Conservation (phyloP, 2,329 filamentous ascomycete genomes). For the Chaetothyriales sp. region DNA sequence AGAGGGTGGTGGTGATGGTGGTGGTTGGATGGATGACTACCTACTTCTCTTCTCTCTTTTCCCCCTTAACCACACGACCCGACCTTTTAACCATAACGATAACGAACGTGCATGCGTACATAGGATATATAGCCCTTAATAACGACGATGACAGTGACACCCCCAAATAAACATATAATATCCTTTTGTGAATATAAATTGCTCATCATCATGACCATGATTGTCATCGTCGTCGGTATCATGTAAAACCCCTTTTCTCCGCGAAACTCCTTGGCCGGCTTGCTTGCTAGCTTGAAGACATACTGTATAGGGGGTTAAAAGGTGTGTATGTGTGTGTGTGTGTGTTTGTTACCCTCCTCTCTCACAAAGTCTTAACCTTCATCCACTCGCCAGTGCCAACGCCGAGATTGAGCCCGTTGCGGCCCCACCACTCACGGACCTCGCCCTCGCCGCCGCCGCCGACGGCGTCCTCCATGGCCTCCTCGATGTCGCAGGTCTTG, state of each 20-base stretch:
- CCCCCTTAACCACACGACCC: not conserved
- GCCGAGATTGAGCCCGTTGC: conserved; percentile 66
- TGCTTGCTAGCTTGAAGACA: too few relatives aligned
- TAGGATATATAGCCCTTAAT: not conserved
- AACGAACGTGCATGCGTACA: too few relatives aligned
- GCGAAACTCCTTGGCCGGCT: too few relatives aligned
- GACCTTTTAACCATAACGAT: not conserved
- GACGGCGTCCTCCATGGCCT: conserved; percentile 78
- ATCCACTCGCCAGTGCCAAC: conserved; percentile 81
- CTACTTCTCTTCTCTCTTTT: too few relatives aligned
- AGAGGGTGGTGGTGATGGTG: not conserved
- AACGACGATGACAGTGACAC: too few relatives aligned
- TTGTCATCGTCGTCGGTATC: not conserved
- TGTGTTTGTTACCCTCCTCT: too few relatives aligned
- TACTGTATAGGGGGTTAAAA: too few relatives aligned
- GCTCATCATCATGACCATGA: not conserved
- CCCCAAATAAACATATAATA: too few relatives aligned
- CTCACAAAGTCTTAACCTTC: conserved; percentile 56
- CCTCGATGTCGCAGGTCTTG: conserved; percentile 88
- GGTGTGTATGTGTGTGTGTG: too few relatives aligned
- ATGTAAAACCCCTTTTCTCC: too few relatives aligned
- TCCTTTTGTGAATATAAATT: not conserved
- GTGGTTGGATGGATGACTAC: not conserved
- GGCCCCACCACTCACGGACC: conserved; percentile 75
- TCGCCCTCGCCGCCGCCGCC: conserved; percentile 50